These are phyloP conservation scores for Candida anglica DNA, from an alignment of 805 yeast genomes.

Conservation along the genomic window DNA sequence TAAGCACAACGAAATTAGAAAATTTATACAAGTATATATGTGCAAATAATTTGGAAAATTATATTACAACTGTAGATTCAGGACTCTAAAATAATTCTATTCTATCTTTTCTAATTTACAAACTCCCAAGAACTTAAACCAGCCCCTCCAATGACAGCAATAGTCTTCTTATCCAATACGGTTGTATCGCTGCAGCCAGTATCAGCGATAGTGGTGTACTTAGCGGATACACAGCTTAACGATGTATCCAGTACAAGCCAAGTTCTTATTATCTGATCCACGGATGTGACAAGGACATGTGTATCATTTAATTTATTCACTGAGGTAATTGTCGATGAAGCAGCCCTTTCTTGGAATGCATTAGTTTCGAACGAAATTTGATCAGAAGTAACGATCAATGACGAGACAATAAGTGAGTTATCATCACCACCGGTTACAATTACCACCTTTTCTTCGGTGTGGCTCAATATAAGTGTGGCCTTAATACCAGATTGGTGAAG, in stretches of 20 bases:
- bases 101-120: too few relatives aligned
- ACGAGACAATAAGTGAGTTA: constrained; percentile 51
- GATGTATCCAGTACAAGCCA: constrained; percentile 48
- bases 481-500: constrained; percentile 88
- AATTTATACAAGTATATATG: too few relatives aligned
- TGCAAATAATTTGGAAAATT: too few relatives aligned
- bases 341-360: constrained; percentile 53
- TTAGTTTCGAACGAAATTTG: constrained; percentile 18
- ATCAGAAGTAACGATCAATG: constrained; percentile 9
- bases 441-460: constrained; percentile 11
- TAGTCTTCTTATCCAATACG: constrained; percentile 17
- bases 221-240: constrained; percentile 28
- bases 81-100: too few relatives aligned
- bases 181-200: constrained; percentile 67
- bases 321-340: constrained; percentile 83
- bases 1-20: background rate
- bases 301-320: constrained; percentile 31
- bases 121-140: constrained; percentile 60
- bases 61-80: too few relatives aligned
- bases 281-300: constrained; percentile 62
- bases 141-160: constrained; percentile 70
- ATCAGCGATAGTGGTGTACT: constrained; percentile 83
- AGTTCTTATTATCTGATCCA: constrained; percentile 71
- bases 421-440: constrained; percentile 91
- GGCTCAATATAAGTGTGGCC: constrained; percentile 38